These are phyloP conservation scores for Rhodotorula sp. DNA, from an alignment of 1,284 basidiomycete species.

Conservation along the genomic window DNA sequence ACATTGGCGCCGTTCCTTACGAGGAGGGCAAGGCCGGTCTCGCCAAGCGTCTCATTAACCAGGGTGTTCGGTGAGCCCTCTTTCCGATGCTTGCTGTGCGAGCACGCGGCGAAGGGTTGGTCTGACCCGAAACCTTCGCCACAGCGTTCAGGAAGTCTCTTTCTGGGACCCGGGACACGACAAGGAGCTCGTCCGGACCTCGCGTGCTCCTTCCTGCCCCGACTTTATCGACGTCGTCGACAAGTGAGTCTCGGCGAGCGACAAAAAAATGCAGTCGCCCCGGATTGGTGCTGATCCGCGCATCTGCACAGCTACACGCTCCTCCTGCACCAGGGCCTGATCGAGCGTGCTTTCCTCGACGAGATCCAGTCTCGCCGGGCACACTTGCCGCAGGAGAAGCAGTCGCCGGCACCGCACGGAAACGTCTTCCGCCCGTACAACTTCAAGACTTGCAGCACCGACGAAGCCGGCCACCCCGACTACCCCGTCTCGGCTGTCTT, in stretches of 20 bases:
- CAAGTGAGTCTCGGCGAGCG: constrained; percentile 46
- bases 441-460: constrained; percentile 43
- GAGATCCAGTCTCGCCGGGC: constrained; percentile 48
- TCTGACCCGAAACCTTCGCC: constrained; percentile 23
- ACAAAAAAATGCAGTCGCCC: no score
- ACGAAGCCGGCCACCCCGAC: constrained; percentile 24
- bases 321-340: constrained; percentile 52
- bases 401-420: constrained; percentile 40
- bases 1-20: constrained; percentile 42
- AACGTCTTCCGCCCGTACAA: constrained; percentile 43
- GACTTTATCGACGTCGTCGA: constrained; percentile 53
- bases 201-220: constrained; percentile 51
- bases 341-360: constrained; percentile 50
- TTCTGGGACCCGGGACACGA: constrained; percentile 51
- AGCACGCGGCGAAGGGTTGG: no score
- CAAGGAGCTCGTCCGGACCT: constrained; percentile 48
- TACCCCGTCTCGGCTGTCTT: constrained; percentile 36
- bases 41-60: constrained; percentile 46
- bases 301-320: constrained; percentile 36
- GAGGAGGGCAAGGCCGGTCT: constrained; percentile 42
- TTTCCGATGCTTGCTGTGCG: not conserved
- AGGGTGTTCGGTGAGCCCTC: constrained; percentile 43
- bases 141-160: constrained; percentile 49
- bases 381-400: constrained; percentile 32
- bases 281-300: not conserved